phyloP scores from a whole-genome alignment of 2,329 filamentous ascomycete species.

The Penicillium nordicum region DNA sequence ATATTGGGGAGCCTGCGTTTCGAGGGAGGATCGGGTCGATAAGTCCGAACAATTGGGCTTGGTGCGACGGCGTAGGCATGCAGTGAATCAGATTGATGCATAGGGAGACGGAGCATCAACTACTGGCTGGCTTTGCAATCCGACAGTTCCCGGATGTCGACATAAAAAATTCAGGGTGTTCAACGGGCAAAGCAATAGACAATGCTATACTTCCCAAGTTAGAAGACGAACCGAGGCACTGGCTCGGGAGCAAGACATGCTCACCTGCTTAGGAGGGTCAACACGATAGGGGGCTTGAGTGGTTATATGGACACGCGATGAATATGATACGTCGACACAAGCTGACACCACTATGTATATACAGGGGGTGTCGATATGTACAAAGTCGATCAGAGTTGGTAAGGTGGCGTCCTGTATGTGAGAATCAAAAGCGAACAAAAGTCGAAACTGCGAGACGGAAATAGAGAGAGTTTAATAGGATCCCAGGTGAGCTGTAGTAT shows the following conservation, averaged over 20 bases:
- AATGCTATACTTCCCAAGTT: slow-evolving; percentile 1
- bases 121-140: slow-evolving; percentile 19
- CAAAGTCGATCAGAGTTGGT: not conserved
- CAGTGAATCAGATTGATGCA: slow-evolving; percentile 29
- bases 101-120: slow-evolving; percentile 22
- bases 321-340: not conserved
- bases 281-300: not conserved
- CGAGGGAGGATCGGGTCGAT: slow-evolving; percentile 28
- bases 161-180: not conserved
- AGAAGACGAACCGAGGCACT: slow-evolving; percentile 2
- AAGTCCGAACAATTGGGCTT: slow-evolving; percentile 35
- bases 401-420: not conserved
- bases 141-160: slow-evolving; percentile 6
- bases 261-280: slow-evolving; percentile 7
- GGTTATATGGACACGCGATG: slow-evolving; percentile 1
- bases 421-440: slow-evolving; percentile 3
- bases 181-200: not conserved
- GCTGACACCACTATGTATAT: slow-evolving; percentile 20
- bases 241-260: not conserved
- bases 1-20: slow-evolving; percentile 26
- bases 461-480: slow-evolving; percentile 16
- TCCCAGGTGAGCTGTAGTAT: slow-evolving; percentile 20
- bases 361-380: slow-evolving; percentile 17
- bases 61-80: slow-evolving; percentile 31
- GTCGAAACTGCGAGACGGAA: slow-evolving; percentile 12